Evolutionary conservation across 1,284 basidiomycete species (phyloP), one percentile per base, ranked within the genome.

Genomic region (Ceratobasidium papillatum): DNA sequence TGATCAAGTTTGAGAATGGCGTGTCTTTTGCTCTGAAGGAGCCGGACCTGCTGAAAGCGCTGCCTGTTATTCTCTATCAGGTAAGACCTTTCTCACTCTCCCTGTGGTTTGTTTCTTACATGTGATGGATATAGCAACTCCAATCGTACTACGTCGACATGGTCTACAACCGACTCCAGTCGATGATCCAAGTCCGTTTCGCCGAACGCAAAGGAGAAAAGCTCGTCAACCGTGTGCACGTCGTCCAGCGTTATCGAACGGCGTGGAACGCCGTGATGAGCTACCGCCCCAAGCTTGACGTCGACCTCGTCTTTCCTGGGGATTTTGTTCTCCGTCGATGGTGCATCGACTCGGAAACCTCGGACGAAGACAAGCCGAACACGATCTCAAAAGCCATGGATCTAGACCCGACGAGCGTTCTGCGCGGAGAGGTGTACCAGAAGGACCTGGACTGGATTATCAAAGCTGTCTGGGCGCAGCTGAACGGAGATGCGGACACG

Each of bases 111-210:
- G n/a, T 34, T 22, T n/a, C 27, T 64, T 3, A 51, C 3, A 34
- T 5, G 19, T n/a, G 14, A 1, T 45, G 12, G 9, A n/a, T 30
- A 32, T 49, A 64, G 62, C 41, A 64, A 64, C 41, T 59, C 30
- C 41, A 72, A 22, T 1, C 30, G 8, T 22, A 25, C 17, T 56
- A 49, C 30, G 27, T 38, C 56, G 58, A 72, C n/a, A 38, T 27
- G 7, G 47, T 72, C 19, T 62, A 61, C 56, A 25, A 43, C 58
- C 45, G 4, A 3, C 45, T 72, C 11, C 30, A 38, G 9, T 34
- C 49, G 56, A 38, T 52, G 19, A 58, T 72, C 27, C 69, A 72
- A 72, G 56, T 62, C 45, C 69, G 41, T 0, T 72, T 62, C 58
- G 69, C 41, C 41, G 56, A 61, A 19, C 69, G 58, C 32, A 11